These are phyloP conservation scores for Begonia loranthoides DNA, from an alignment of 306 rosid genomes.

Conservation along the genomic window DNA sequence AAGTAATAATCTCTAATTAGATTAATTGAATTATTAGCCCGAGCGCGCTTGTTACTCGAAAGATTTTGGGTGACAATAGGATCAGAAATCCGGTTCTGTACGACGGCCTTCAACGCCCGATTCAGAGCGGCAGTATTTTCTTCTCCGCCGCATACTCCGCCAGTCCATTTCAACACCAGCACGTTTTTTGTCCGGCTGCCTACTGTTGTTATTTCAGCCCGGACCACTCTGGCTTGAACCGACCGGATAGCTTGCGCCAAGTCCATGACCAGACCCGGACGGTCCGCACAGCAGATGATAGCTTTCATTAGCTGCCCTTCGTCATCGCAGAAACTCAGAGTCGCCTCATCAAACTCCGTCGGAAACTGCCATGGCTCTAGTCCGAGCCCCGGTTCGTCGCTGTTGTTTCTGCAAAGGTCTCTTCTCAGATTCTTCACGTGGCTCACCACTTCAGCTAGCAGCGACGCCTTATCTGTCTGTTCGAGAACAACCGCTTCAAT, in stretches of 20 bases:
- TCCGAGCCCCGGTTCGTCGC: slow-evolving; percentile 10
- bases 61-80: slow-evolving; percentile 16
- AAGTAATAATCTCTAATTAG: no score
- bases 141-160: slow-evolving; percentile 1
- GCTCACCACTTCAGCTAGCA: slow-evolving; percentile 74
- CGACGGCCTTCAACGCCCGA: slow-evolving; percentile 61
- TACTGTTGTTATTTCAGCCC: slow-evolving; percentile 76
- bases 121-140: slow-evolving; percentile 8
- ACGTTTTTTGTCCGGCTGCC: slow-evolving; percentile 68
- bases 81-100: slow-evolving; percentile 50
- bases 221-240: slow-evolving; percentile 35
- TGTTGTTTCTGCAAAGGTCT: slow-evolving; percentile 1
- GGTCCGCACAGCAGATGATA: slow-evolving; percentile 71
- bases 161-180: slow-evolving; percentile 43
- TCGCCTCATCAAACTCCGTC: slow-evolving; percentile 34
- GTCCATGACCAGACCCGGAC: slow-evolving; percentile 58
- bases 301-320: slow-evolving; percentile 29
- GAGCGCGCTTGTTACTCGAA: slow-evolving; percentile 41
- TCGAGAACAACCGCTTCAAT: background rate
- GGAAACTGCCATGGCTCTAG: slow-evolving; percentile 36
- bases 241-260: slow-evolving; percentile 36
- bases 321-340: background rate
- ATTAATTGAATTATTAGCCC: slow-evolving; percentile 7
- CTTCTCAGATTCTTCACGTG: slow-evolving; percentile 45
- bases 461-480: slow-evolving; percentile 80